Percentiles rank a stretch among this genome's conserved stretches.
Evolutionary conservation across 805 yeast genomes (phyloP).

Genomic region (Wickerhamomyces hampshirensis): DNA sequence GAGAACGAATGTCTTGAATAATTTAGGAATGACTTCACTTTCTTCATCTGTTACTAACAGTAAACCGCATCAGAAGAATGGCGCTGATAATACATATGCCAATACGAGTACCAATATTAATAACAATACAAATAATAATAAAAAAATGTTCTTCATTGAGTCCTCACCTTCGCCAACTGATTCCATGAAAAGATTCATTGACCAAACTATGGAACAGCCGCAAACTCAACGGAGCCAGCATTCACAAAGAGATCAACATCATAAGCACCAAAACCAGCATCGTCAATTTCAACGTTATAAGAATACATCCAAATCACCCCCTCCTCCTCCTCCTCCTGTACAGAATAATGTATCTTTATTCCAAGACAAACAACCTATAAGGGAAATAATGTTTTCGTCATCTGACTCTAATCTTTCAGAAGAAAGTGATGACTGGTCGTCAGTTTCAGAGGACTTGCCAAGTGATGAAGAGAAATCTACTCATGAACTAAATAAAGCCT

Average conservation of each 20-base stretch:
- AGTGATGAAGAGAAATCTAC: conserved; percentile 29
- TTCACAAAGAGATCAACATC: conserved; percentile 6
- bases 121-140: conserved; percentile 12
- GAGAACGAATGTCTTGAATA: conserved; percentile 23
- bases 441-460: conserved; percentile 29
- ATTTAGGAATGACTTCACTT: conserved; percentile 24
- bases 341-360: conserved; percentile 19
- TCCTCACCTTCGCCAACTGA: conserved; percentile 29
- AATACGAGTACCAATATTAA: conserved; percentile 3
- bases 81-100: too few species aligned
- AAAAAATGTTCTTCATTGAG: conserved; percentile 28
- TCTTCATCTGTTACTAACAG: too few species aligned
- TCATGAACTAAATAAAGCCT: conserved; percentile 28
- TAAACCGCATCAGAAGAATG: too few species aligned
- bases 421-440: conserved; percentile 40
- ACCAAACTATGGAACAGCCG: conserved; percentile 2
- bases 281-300: conserved; percentile 3
- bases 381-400: conserved; percentile 29
- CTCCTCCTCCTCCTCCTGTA: too few species aligned
- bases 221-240: conserved; percentile 3
- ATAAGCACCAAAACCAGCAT: conserved; percentile 4
- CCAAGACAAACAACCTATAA: conserved; percentile 14
- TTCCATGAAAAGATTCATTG: conserved; percentile 8
- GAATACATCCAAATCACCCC: background rate
- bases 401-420: conserved; percentile 36